Conservation (phyloP, 1,284 basidiomycete genomes). For the Filobasidium uniguttulatum region DNA sequence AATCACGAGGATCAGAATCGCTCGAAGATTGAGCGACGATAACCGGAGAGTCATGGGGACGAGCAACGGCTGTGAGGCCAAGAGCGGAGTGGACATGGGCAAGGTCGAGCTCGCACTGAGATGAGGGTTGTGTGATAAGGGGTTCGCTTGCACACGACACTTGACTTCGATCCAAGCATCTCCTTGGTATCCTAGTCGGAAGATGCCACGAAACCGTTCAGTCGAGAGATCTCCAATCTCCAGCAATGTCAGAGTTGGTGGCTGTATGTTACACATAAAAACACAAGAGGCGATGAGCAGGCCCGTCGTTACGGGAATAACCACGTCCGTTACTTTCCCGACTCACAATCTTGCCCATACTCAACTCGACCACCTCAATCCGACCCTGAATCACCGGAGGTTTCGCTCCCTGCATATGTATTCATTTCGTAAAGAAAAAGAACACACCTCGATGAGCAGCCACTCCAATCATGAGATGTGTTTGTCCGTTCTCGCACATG, state of each 20-base stretch:
- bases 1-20: constrained; percentile 94
- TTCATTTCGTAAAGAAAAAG: too few species aligned
- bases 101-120: constrained; percentile 61
- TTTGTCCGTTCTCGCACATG: too few species aligned
- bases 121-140: constrained; percentile 56
- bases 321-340: too few species aligned
- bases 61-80: constrained; percentile 79
- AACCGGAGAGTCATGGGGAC: constrained; percentile 98
- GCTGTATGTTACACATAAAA: constrained; percentile 42
- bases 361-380: constrained; percentile 91
- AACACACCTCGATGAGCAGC: too few species aligned
- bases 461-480: too few species aligned
- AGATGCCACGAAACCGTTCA: constrained; percentile 95
- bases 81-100: constrained; percentile 63
- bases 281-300: too few species aligned
- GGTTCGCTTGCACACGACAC: constrained; percentile 63
- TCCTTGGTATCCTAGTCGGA: constrained; percentile 85
- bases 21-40: constrained; percentile 80
- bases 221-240: constrained; percentile 94
- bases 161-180: constrained; percentile 92
- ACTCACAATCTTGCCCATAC: constrained; percentile 91
- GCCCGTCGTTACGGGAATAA: too few species aligned
- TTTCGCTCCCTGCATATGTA: constrained; percentile 56
- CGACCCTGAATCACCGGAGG: constrained; percentile 94
- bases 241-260: constrained; percentile 90